A percentile compares a stretch with the other conserved stretches of the same genome.
phyloP scores from a whole-genome alignment of 2,329 filamentous ascomycete genomes.

The Diplodia corticola region DNA sequence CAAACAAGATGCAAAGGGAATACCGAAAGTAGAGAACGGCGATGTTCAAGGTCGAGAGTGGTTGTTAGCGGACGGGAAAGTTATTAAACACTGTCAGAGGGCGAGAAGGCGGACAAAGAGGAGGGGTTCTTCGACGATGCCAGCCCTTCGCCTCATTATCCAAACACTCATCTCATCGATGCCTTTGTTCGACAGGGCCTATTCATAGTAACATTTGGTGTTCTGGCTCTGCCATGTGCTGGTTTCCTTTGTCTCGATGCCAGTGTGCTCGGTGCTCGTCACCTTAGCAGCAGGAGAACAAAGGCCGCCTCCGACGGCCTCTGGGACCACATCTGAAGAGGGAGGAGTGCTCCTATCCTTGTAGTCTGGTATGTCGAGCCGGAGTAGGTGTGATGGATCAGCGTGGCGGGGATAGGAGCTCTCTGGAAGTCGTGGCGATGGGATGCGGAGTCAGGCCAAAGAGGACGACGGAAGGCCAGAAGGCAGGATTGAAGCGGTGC shows the following conservation, averaged over 20 bases:
- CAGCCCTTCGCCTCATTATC: not conserved
- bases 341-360: not conserved
- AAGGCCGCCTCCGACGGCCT: not conserved
- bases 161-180: not conserved
- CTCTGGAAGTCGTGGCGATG: not conserved
- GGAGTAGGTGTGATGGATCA: no score
- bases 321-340: no score
- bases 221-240: not conserved
- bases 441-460: not conserved
- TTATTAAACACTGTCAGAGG: slow-evolving; percentile 2
- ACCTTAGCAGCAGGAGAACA: not conserved
- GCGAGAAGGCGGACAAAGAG: slow-evolving; percentile 14
- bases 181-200: not conserved
- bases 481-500: not conserved
- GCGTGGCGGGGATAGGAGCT: not conserved
- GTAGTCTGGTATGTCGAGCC: no score
- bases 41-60: not conserved
- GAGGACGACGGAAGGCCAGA: not conserved
- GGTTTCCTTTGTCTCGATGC: not conserved
- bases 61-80: not conserved
- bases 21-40: not conserved
- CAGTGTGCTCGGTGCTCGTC: not conserved
- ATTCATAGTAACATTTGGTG: not conserved
- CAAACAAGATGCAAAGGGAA: not conserved
- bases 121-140: no score